Base-by-base conservation (phyloP, 140 eudicot genomes). In the Stevia rebaudiana region DNA sequence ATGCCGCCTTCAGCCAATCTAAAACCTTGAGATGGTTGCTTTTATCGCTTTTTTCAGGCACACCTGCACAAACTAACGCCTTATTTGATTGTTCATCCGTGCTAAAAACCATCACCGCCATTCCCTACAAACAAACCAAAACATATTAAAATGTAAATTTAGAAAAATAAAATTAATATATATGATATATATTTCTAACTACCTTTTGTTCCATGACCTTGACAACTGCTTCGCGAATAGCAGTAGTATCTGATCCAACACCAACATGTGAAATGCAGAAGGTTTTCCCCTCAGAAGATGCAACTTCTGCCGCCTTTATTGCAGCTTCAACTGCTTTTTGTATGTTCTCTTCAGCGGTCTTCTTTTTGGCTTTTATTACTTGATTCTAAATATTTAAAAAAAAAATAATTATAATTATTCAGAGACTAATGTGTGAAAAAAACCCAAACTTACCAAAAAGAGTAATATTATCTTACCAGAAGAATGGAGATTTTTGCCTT, bases 191-290 rank as follows among this genome's bases (percentile, higher is more conserved):
- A 9, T 74, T 33, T 54, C 0, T 19, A 59, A 22, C 22, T 36
- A 91, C 98, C 98, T 88, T 84, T 61, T 87, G 82, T 31, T 85
- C 95, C 82, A 77, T 85, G 77, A 88, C 96, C 78, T 89, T 85
- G 5, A 83, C 89, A 67, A 83, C 98, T 79, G 98, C 98, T 66
- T 85, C 96, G 16, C 95, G 90, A 65, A 92, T 79, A 28, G 95
- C 95, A 70, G 83, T 31, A 46, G 87, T 81, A 64, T 92, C 98
- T 7, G 82, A 55, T 43, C 98, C 98, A 11, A 92, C 98, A 65
- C 65, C 75, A 63, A 92, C 90, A 44, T 56, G 87, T 21, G 82
- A 66, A 68, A 92, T 67, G 65, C 98, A 92, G 62, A 78, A 92
- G 21, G 84, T 52, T 68, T 83, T 85, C 22, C 98, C 96, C 51